Conservation (phyloP, 495 filamentous ascomycete genomes). For the Copromyces sp. region DNA sequence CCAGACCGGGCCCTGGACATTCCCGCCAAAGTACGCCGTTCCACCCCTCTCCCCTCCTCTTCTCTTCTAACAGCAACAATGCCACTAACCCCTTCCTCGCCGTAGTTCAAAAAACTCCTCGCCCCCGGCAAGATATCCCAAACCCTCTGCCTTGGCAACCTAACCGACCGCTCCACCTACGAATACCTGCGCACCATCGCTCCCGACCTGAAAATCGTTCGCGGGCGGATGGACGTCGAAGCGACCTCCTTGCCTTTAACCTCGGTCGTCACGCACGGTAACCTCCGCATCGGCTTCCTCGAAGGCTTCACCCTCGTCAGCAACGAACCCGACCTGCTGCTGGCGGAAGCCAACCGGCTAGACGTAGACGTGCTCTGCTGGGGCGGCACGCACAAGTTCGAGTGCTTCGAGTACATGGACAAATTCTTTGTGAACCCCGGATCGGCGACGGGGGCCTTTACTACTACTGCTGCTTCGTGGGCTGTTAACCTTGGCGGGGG, state of each 20-base stretch:
- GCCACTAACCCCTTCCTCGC: background rate
- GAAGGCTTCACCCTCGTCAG: slow-evolving; percentile 95
- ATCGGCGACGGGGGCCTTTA: slow-evolving; percentile 81
- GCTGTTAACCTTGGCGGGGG: slow-evolving; percentile 22
- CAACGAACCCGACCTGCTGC: slow-evolving; percentile 78
- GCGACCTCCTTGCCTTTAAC: slow-evolving; percentile 82
- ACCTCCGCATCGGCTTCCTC: slow-evolving; percentile 87
- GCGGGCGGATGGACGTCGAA: slow-evolving; percentile 88
- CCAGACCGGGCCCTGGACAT: slow-evolving; percentile 87
- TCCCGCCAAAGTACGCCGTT: slow-evolving; percentile 62
- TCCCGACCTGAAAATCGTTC: slow-evolving; percentile 91
- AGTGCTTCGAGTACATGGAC: slow-evolving; percentile 97
- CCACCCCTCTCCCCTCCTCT: background rate
- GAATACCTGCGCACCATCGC: slow-evolving; percentile 87
- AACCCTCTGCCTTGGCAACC: slow-evolving; percentile 92
- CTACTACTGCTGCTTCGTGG: slow-evolving; percentile 26
- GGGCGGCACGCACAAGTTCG: slow-evolving; percentile 95
- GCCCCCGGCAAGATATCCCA: slow-evolving; percentile 96
- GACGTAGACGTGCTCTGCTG: slow-evolving; percentile 95
- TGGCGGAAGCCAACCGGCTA: slow-evolving; percentile 90
- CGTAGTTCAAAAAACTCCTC: slow-evolving; percentile 93
- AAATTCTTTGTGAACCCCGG: slow-evolving; percentile 98
- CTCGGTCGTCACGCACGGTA: slow-evolving; percentile 90
- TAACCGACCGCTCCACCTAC: slow-evolving; percentile 89
- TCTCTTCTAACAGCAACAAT: background rate